These are phyloP conservation scores for Phytophthora idaei DNA, from an alignment of 352 stramenopile genomes.

Conservation along the genomic window DNA sequence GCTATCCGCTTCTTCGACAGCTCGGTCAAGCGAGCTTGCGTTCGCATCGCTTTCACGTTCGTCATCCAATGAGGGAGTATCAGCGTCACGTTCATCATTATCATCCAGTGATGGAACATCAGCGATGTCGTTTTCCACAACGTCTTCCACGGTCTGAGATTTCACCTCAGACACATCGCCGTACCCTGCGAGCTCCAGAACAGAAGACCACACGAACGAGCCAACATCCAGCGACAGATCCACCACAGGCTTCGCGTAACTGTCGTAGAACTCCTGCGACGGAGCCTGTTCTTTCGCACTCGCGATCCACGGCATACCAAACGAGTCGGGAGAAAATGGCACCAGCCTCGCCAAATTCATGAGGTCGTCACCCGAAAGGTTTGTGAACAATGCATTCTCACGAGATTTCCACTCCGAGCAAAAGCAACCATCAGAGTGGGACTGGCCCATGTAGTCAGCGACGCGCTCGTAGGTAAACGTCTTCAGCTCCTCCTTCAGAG, in stretches of 20 bases:
- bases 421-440: slow-evolving; percentile 44
- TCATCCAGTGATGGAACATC: not conserved
- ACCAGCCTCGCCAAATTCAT: slow-evolving; percentile 40
- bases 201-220: slow-evolving; percentile 36
- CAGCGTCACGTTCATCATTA: not conserved
- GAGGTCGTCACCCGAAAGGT: slow-evolving; percentile 25
- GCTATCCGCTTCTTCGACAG: slow-evolving; percentile 12
- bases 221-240: slow-evolving; percentile 33
- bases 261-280: slow-evolving; percentile 38
- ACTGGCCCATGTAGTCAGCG: slow-evolving; percentile 33
- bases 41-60: slow-evolving; percentile 4
- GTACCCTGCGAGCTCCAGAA: slow-evolving; percentile 28
- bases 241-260: slow-evolving; percentile 48
- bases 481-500: slow-evolving; percentile 39
- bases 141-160: not conserved
- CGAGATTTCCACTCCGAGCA: slow-evolving; percentile 52
- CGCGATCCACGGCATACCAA: slow-evolving; percentile 38
- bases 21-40: slow-evolving; percentile 4
- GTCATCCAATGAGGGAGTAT: not conserved
- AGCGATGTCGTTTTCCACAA: slow-evolving; percentile 6
- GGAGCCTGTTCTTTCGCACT: slow-evolving; percentile 42
- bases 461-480: slow-evolving; percentile 39
- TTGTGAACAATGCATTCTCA: slow-evolving; percentile 38
- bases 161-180: slow-evolving; percentile 9
- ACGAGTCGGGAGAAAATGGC: slow-evolving; percentile 49